Evolutionary conservation across 2,329 filamentous ascomycete species (phyloP).

Genomic region (Leptographium radiaticola): DNA sequence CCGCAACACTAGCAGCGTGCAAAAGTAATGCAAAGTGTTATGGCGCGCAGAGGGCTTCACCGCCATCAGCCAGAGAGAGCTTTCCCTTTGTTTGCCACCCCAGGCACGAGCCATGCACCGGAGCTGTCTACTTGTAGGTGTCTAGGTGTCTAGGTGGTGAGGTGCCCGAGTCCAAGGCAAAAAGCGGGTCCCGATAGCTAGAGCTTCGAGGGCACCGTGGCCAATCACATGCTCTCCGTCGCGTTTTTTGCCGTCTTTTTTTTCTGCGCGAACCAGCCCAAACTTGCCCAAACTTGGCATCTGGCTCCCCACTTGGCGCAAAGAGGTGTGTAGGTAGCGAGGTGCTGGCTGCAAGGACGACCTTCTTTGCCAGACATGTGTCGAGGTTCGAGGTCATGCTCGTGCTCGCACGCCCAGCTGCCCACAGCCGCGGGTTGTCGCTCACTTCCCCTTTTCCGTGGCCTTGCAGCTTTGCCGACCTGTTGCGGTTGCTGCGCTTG

Average conservation of each 20-base stretch:
- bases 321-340: not conserved
- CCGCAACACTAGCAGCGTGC: too few species aligned
- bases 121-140: too few species aligned
- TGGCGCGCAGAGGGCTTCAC: too few species aligned
- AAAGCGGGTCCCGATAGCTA: not conserved
- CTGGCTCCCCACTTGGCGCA: not conserved
- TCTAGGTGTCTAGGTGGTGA: not conserved
- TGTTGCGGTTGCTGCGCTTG: not conserved
- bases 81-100: too few species aligned
- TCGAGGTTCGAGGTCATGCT: too few species aligned
- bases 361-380: too few species aligned
- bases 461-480: not conserved
- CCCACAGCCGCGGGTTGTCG: too few species aligned
- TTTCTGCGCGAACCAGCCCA: not conserved
- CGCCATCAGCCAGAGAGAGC: too few species aligned
- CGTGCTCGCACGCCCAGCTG: too few species aligned
- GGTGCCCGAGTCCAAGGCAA: not conserved
- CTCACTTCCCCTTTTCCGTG: not conserved
- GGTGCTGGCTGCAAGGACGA: not conserved
- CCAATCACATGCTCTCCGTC: not conserved
- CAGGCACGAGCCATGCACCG: constrained; percentile 1
- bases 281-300: too few species aligned
- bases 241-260: not conserved
- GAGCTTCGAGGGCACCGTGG: not conserved
- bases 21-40: too few species aligned